Conservation (phyloP, 2,329 filamentous ascomycete species). For the Aspergillus carbonarius region DNA sequence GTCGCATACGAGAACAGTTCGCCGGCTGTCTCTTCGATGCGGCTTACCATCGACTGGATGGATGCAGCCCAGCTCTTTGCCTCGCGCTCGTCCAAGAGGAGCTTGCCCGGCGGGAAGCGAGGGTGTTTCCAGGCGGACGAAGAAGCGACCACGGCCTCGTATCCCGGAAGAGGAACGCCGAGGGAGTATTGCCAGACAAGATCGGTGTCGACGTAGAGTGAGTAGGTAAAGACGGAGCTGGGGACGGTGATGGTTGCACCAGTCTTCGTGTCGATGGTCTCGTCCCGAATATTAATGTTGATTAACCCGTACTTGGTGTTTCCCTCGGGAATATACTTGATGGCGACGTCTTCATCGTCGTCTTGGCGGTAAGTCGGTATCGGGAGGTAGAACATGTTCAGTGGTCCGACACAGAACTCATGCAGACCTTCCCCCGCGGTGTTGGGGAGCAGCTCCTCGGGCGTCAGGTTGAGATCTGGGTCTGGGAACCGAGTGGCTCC, state of each 20-base stretch:
- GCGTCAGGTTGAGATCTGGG: slow-evolving; percentile 24
- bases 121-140: slow-evolving; percentile 9
- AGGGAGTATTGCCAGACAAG: slow-evolving; percentile 67
- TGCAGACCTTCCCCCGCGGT: slow-evolving; percentile 55
- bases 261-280: slow-evolving; percentile 25
- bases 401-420: slow-evolving; percentile 86
- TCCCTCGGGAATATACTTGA: slow-evolving; percentile 80
- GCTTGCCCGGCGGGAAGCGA: slow-evolving; percentile 31
- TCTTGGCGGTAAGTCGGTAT: slow-evolving; percentile 78
- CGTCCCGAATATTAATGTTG: slow-evolving; percentile 68
- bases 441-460: slow-evolving; percentile 20
- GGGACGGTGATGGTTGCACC: slow-evolving; percentile 16
- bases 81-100: slow-evolving; percentile 31
- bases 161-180: slow-evolving; percentile 32
- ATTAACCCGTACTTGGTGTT: slow-evolving; percentile 86
- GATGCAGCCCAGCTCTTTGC: slow-evolving; percentile 22
- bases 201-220: slow-evolving; percentile 76
- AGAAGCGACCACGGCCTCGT: slow-evolving; percentile 1
- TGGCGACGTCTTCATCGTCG: slow-evolving; percentile 75
- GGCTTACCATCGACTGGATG: slow-evolving; percentile 20
- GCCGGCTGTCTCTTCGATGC: slow-evolving; percentile 18
- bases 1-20: slow-evolving; percentile 7
- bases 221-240: slow-evolving; percentile 71
- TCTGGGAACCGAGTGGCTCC: slow-evolving; percentile 76
- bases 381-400: slow-evolving; percentile 93